Percentiles rank a stretch among this genome's conserved stretches.
These are phyloP conservation scores for Clitoria ternatea DNA, from an alignment of 306 rosid genomes.

Conservation along the genomic window DNA sequence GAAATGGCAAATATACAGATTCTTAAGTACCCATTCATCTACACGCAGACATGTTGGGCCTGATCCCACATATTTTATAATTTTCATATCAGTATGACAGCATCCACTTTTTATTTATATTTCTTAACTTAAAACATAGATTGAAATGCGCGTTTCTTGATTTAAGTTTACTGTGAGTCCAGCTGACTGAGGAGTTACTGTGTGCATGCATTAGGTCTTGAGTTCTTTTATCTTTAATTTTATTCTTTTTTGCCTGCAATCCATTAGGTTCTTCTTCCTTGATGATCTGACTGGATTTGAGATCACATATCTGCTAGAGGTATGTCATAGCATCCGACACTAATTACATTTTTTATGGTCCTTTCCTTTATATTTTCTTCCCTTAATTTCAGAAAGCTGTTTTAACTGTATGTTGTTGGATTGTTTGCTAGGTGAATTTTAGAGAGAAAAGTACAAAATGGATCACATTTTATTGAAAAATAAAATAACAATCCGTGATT, in stretches of 20 bases:
- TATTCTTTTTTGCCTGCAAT: background rate
- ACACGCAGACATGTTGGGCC: background rate
- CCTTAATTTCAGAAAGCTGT: constrained; percentile 1
- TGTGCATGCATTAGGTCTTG: background rate
- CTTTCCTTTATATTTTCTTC: background rate
- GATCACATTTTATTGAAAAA: background rate
- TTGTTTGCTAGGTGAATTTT: background rate
- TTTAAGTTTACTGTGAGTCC: background rate
- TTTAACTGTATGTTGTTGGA: background rate
- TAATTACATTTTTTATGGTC: background rate
- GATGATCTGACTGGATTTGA: constrained; percentile 91
- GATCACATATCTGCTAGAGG: constrained; percentile 81
- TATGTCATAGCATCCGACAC: constrained; percentile 16
- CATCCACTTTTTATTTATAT: background rate
- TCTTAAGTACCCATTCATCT: background rate
- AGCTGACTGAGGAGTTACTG: background rate
- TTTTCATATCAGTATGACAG: background rate
- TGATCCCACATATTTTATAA: background rate
- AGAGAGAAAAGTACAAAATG: background rate
- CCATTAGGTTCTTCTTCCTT: constrained; percentile 82
- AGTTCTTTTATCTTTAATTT: background rate
- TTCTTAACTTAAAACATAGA: background rate
- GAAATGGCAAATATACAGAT: background rate
- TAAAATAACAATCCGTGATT: background rate
- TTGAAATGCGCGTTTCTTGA: background rate